Conservation (phyloP, 1,284 basidiomycete species). For the Pseudozyma tsukubaensis region DNA sequence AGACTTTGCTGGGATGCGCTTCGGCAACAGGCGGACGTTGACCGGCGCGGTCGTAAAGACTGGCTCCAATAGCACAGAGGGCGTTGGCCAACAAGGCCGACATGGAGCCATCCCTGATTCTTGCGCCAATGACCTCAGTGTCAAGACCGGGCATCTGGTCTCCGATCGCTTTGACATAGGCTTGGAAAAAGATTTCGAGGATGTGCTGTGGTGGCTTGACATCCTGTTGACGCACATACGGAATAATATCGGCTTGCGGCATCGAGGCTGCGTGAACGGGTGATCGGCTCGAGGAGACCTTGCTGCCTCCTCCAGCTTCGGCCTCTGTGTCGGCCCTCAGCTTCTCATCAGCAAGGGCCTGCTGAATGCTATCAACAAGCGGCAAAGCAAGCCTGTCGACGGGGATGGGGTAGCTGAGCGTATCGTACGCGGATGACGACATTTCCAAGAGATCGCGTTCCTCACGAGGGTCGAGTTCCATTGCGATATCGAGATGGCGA, state of each 20-base stretch:
- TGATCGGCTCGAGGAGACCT: not conserved
- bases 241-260: slow-evolving; percentile 12
- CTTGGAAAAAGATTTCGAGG: slow-evolving; percentile 30
- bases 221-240: slow-evolving; percentile 27
- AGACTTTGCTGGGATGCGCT: slow-evolving; percentile 33
- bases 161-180: slow-evolving; percentile 22
- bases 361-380: slow-evolving; percentile 17
- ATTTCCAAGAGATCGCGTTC: slow-evolving; percentile 26
- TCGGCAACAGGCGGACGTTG: slow-evolving; percentile 8
- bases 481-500: slow-evolving; percentile 30
- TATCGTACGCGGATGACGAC: slow-evolving; percentile 24
- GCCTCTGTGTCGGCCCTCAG: not conserved
- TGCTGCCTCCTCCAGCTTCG: not conserved
- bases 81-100: slow-evolving; percentile 44
- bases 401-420: slow-evolving; percentile 41
- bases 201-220: slow-evolving; percentile 26
- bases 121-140: slow-evolving; percentile 18
- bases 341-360: slow-evolving; percentile 4
- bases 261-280: slow-evolving; percentile 11
- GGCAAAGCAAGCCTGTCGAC: slow-evolving; percentile 37
- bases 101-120: slow-evolving; percentile 30
- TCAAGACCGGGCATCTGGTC: slow-evolving; percentile 48
- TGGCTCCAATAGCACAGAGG: slow-evolving; percentile 39
- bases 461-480: slow-evolving; percentile 21
- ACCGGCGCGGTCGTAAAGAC: slow-evolving; percentile 26